phyloP scores from a whole-genome alignment of 176 grass and related monocot genomes.

The Hyparrhenia diplandra region DNA sequence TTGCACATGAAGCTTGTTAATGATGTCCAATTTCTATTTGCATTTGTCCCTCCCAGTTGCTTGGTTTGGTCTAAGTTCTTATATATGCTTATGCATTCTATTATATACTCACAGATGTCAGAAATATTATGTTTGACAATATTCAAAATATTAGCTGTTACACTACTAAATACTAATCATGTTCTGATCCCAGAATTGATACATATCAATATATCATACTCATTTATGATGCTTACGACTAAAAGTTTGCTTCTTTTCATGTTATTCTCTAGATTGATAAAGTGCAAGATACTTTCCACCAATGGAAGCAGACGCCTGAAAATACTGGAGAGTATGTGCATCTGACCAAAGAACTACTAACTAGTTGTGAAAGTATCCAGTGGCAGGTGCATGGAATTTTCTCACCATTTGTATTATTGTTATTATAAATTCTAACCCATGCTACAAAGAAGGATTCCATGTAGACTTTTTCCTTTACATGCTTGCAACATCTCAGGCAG shows the following conservation, averaged over 20 bases:
- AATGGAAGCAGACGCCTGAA: conserved; percentile 74
- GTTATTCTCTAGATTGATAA: conserved; percentile 59
- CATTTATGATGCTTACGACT: background rate
- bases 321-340: conserved; percentile 83
- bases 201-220: background rate
- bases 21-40: background rate
- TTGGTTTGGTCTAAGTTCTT: background rate
- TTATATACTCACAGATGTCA: background rate
- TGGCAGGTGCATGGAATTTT: conserved; percentile 66
- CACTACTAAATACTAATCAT: background rate
- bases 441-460: background rate
- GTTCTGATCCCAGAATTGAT: background rate
- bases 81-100: background rate
- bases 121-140: background rate
- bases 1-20: background rate
- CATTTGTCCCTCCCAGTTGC: background rate
- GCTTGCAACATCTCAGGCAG: background rate
- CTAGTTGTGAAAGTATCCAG: conserved; percentile 78
- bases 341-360: conserved; percentile 72
- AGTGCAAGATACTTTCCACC: conserved; percentile 70
- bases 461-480: background rate
- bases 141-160: background rate
- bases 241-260: background rate
- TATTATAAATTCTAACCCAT: background rate
- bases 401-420: background rate